Base-by-base conservation (phyloP, 116 monocot species). In the Iris pallida region DNA sequence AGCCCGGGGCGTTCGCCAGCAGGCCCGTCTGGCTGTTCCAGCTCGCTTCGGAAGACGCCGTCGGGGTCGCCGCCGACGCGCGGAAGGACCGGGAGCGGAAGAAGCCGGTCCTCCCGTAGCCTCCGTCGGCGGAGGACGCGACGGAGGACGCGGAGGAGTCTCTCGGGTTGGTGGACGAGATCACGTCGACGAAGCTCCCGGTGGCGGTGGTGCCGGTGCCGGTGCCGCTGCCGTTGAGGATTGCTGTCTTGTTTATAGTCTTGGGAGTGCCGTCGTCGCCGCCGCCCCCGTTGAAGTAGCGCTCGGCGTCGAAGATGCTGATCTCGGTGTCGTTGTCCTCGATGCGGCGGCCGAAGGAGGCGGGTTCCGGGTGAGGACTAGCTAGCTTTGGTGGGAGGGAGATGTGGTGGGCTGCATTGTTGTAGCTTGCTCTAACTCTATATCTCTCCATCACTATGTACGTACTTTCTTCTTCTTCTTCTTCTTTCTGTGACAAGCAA, bases 271-370 rank as follows among this genome's bases (percentile, higher is more conserved):
- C 3, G 30, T 30, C 30, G 2, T 30, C 30, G 30, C 30, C 2
- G 30, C 3, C 30, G 42, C 52, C 71, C 1, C 68, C 81, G 51
- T 65, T 79, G 74, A 85, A 85, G 79, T 88, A 88, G 16, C 82
- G 75, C 65, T 88, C 81, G 51, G 88, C 85, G 49, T 66, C 61
- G 77, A 89, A 89, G 85, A 88, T 82, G 76, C 81, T 65, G 71
- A 85, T 40, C 66, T 89, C 88, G 44, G 79, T 43, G 74, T 76
- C 80, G 20, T 45, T 58, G 19, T 17, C 53, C 13, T 45, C 0
- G 20, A 30, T 46, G 45, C n/a, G 6, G 57, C 16, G 30, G 12
- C 46, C 47, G 62, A 46, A 15, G 6, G 44, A 45, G 8, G 55
- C 42, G 14, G 20, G 68, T 0, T 14, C 57, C 17, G 0, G 16